Evolutionary conservation across 495 filamentous ascomycete genomes (phyloP).

Genomic region (Annulohypoxylon maeteangense): DNA sequence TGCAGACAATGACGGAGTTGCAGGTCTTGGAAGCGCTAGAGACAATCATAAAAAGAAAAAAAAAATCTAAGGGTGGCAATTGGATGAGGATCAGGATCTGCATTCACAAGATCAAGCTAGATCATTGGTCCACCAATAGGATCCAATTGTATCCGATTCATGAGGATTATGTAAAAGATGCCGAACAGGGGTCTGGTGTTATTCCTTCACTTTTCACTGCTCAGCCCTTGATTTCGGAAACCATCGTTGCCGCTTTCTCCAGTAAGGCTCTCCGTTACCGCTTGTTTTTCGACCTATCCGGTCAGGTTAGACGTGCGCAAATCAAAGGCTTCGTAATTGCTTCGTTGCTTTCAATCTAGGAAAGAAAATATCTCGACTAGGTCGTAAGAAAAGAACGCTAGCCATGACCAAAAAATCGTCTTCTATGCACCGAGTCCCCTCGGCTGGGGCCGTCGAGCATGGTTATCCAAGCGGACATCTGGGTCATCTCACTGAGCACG

Average conservation of each 20-base stretch:
- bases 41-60: neutral
- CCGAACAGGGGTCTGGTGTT: constrained; percentile 20
- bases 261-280: constrained; percentile 9
- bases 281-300: constrained; percentile 1
- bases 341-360: neutral
- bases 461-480: constrained; percentile 74
- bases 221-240: constrained; percentile 24
- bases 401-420: constrained; percentile 37
- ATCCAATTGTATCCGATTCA: constrained; percentile 22
- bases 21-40: neutral
- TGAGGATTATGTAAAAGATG: constrained; percentile 23
- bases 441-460: constrained; percentile 53
- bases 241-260: neutral
- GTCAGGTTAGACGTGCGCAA: constrained; percentile 1
- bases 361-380: neutral
- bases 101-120: constrained; percentile 34
- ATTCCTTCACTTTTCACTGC: constrained; percentile 1
- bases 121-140: constrained; percentile 35
- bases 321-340: neutral
- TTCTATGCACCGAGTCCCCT: constrained; percentile 47
- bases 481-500: constrained; percentile 74
- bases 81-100: constrained; percentile 16
- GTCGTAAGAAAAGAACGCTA: constrained; percentile 11
- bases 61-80: neutral
- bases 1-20: neutral